phyloP scores from a whole-genome alignment of 306 rosid species.

The Pachyrhizus erosus region DNA sequence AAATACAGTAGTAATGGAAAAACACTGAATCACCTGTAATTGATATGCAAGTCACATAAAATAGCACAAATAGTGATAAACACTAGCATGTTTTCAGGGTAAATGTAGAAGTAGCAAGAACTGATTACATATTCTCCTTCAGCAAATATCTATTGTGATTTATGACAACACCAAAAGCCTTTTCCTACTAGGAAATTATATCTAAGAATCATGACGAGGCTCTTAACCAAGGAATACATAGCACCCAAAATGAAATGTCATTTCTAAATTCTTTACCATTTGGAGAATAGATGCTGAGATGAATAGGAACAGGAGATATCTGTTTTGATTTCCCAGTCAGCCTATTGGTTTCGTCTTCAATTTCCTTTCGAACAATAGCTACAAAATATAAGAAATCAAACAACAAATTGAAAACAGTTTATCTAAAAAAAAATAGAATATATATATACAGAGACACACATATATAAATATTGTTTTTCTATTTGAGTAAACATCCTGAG shows the following conservation, averaged over 20 bases:
- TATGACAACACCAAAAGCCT: background rate
- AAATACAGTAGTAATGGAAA: background rate
- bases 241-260: constrained; percentile 15
- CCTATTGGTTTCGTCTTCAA: constrained; percentile 84
- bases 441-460: too few relatives aligned
- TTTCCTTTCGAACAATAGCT: constrained; percentile 86
- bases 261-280: constrained; percentile 51
- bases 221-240: constrained; percentile 8
- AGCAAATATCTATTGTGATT: background rate
- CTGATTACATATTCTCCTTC: background rate
- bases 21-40: constrained; percentile 26
- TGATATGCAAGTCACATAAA: background rate
- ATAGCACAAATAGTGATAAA: background rate
- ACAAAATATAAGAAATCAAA: constrained; percentile 42
- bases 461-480: too few relatives aligned
- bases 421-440: background rate
- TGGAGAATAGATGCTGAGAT: constrained; percentile 85
- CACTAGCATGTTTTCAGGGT: background rate
- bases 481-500: constrained; percentile 6
- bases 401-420: constrained; percentile 28
- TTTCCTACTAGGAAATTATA: background rate
- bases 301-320: constrained; percentile 88
- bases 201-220: constrained; percentile 6
- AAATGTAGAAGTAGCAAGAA: background rate
- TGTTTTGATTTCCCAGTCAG: constrained; percentile 76